Evolutionary conservation across 148 eudicot genomes (phyloP), one percentile per base, ranked within the genome.

Genomic region (Fagopyrum homotropicum): DNA sequence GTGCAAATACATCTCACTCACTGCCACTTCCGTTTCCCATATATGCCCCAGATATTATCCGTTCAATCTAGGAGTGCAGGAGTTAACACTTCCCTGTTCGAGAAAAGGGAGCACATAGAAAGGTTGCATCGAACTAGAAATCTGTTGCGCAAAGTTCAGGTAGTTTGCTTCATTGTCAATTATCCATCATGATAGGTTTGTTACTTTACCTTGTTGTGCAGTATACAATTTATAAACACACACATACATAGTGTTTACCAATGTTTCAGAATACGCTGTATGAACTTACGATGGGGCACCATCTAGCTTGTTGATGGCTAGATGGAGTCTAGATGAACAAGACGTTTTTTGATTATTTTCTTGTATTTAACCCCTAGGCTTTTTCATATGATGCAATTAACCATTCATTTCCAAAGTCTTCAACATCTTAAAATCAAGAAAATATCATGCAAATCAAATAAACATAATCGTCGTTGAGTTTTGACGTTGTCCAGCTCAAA

Each of bases 21-120:
- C 73, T 75, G 73, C 35, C 63, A 49, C 43, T 35, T 35, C 11
- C 50, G 19, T 69, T 46, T 17, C 73, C 44, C 50, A 79, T 57
- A 55, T 75, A 68, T 76, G 19, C 15, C 52, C 19, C 87, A 95
- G 99, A 95, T 95, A 83, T 78, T 86, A 75, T 89, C 94, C 29
- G 99, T 95, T 77, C 99, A 95, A 83, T 95, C 98, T 73, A 90
- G 91, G 84, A 95, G 99, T 84, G 97, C 93, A 80, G 94, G 99
- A 75, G 97, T 92, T 78, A 92, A 95, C 63, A 92, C 97, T 68
- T 92, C 96, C 64, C 97, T 95, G 78, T 89, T 89, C 72, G 92
- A 89, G 76, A 95, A 92, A 87, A 90, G 99, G 79, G 99, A 88
- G 72, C 97, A 95, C 79, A 87, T 95, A 82, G 99, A 95, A 85